Base-by-base conservation (phyloP, 2,329 filamentous ascomycete genomes). In the Arthrobotrys megalospora region DNA sequence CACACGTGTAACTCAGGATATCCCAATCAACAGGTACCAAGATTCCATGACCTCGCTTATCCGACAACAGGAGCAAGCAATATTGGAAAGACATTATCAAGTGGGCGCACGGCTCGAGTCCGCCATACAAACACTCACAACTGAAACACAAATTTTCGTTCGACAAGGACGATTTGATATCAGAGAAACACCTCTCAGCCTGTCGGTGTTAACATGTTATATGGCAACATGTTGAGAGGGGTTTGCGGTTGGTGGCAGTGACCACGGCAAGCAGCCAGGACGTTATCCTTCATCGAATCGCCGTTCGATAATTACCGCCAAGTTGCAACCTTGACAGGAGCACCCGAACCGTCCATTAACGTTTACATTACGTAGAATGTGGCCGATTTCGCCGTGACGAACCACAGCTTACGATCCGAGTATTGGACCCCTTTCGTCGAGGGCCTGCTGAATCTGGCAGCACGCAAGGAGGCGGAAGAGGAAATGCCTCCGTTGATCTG, bases 1-100 rank as follows among this genome's bases (percentile, higher is more conserved):
- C 75, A 68, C 75, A 78, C 62, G 66, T 78, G 75, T 68, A 68
- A 72, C 60, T 78, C 32, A 45, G 41, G 66, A 63, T 67, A 67
- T 71, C 62, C 67, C 66, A 66, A 66, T 70, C 73, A 69, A 71
- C 41, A 53, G 58, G 32, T 58, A 60, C 65, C 66, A 58, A 66
- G 58, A 66, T 77, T 50, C 14, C 64, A 50, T 43, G 14, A 16
- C 32, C 41, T 77, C 65, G 72, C 65, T 71, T 78, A 71, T 66
- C 60, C 73, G 47, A 45, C 58, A 19, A 77, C 14, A 55, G 43
- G 55, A 66, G 45, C 62, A 21, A 66, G 45, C 62, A 21, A 34
- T 47, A 41, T 50, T 58, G 41, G 24, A 34, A 41, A 32, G 43
- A 60, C 43, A 78, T 28, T 60, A 60, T 78, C 62, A 64, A 52